Evolutionary conservation across 257 asterid species (phyloP), one percentile per base, ranked within the genome.

Genomic region (Knoxia roxburghii): DNA sequence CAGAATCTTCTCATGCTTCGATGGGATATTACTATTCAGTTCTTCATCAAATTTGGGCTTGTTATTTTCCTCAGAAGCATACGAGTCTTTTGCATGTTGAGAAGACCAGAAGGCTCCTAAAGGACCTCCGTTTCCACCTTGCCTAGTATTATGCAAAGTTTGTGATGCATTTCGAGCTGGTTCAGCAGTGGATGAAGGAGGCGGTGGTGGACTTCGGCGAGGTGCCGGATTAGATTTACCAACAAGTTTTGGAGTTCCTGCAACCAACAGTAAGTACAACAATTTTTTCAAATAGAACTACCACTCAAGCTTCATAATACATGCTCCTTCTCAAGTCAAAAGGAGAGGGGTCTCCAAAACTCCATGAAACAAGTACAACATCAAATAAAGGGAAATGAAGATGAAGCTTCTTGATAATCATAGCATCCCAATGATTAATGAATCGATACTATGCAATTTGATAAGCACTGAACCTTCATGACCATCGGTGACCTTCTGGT

Each of bases 81-180:
- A 84, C 54, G 87, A 79, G 65, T 73, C 86, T 64, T 86, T 81
- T 46, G 97, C 95, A 66, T 90, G 96, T 78, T 86, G 87, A 59
- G 95, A 82, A 75, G 79, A 62, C 99, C 99, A 94, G 83, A 94
- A 90, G 66, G 96, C 95, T 64, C 99, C 99, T 61, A 90, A 65
- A 40, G 90, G 82, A 65, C 77, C 84, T 40, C 76, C 67, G 51
- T 65, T 77, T 56, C 86, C 95, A 32, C 73, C 73, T 55, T 84
- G 61, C 76, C 76, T 82, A 20, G 82, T 65, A 82, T 75, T 84
- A 46, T 77, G 81, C 70, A 81, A 68, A 17, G 83, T 65, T 65
- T 81, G 78, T 40, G 90, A 75, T 20, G 68, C 74, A 46, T 72
- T 86, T 68, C 67, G 85, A 77, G 68, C 70, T 26, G 87, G 76